These are phyloP conservation scores for Globisporangium spiculum DNA, from an alignment of 352 stramenopile species.

Conservation along the genomic window DNA sequence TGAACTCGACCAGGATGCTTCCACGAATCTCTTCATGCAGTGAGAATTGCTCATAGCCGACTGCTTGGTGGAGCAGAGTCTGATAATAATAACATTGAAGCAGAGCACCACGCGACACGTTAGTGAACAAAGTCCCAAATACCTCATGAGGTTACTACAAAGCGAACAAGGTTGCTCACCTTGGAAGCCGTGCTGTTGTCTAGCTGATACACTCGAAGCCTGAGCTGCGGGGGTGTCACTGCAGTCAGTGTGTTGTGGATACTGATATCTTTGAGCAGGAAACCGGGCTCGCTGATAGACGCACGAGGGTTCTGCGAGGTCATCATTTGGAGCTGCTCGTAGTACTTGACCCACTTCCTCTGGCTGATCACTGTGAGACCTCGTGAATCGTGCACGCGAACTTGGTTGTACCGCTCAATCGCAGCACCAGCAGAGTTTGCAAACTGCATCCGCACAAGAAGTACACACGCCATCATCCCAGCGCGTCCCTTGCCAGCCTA, in stretches of 20 bases:
- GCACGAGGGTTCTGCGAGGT: not conserved
- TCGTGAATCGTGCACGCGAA: slow-evolving; percentile 50
- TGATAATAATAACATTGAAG: not conserved
- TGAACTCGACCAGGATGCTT: slow-evolving; percentile 64
- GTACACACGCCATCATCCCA: slow-evolving; percentile 78
- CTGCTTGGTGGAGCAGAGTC: slow-evolving; percentile 43
- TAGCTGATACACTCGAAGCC: slow-evolving; percentile 49
- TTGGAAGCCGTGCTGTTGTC: slow-evolving; percentile 25
- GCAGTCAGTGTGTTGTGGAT: slow-evolving; percentile 20
- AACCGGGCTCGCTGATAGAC: not conserved
- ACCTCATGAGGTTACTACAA: too few species aligned
- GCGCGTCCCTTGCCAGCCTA: slow-evolving; percentile 69
- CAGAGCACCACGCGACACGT: not conserved
- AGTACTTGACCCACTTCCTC: slow-evolving; percentile 74
- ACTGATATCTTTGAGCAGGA: slow-evolving; percentile 9
- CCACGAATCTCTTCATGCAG: slow-evolving; percentile 43
- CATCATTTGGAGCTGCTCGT: slow-evolving; percentile 26
- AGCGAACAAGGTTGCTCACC: slow-evolving; percentile 2
- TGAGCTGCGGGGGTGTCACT: slow-evolving; percentile 22
- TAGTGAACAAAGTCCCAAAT: not conserved
- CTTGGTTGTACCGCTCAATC: slow-evolving; percentile 67
- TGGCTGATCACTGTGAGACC: slow-evolving; percentile 69
- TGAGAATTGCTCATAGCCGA: slow-evolving; percentile 47
- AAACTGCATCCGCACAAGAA: slow-evolving; percentile 68
- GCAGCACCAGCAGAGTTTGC: slow-evolving; percentile 35